Conservation (phyloP, 306 rosid species). For the Cicer chorassanicum region DNA sequence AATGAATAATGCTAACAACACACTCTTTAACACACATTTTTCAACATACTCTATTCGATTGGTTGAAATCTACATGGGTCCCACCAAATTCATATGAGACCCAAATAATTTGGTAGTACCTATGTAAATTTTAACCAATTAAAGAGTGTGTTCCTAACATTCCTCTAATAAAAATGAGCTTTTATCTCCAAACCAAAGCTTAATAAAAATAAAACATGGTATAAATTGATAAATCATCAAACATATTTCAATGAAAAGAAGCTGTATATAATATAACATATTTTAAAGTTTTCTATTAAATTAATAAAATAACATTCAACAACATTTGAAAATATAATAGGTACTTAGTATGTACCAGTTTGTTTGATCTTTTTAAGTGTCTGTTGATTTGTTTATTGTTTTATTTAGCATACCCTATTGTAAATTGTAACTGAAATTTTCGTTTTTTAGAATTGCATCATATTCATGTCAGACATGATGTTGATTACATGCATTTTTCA, state of each 20-base stretch:
- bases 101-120: too few relatives aligned
- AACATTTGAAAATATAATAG: not conserved
- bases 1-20: too few relatives aligned
- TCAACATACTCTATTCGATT: too few relatives aligned
- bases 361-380: not conserved
- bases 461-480: not conserved
- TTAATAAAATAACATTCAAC: not conserved
- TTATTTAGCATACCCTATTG: not conserved
- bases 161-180: not conserved
- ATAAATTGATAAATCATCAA: not conserved
- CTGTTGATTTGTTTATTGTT: not conserved
- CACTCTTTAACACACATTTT: too few relatives aligned
- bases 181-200: not conserved
- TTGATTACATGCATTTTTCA: not conserved
- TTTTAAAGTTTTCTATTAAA: not conserved
- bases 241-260: constrained; percentile 25
- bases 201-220: not conserved
- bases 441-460: not conserved
- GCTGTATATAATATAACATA: not conserved
- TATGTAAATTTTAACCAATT: too few relatives aligned
- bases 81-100: too few relatives aligned
- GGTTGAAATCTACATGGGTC: too few relatives aligned
- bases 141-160: too few relatives aligned
- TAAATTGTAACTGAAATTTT: constrained; percentile 14
- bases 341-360: not conserved